These are phyloP conservation scores for Pseudopediastrum boryanum DNA, from an alignment of 139 green algal genomes.

Conservation along the genomic window DNA sequence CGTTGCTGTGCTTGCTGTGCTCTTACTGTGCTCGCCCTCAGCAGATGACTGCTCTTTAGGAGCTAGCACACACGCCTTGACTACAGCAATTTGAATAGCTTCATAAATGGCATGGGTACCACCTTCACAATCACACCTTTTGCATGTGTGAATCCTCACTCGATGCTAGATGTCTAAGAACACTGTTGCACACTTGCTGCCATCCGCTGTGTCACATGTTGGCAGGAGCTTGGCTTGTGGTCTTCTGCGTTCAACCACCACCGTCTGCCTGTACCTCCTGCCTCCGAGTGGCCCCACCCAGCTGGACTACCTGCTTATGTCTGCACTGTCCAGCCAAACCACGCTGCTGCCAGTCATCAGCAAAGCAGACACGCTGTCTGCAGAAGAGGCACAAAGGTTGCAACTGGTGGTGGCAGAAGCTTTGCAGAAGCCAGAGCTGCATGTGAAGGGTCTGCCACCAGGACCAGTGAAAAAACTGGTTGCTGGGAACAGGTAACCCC, in stretches of 20 bases:
- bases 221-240: background rate
- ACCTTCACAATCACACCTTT: background rate
- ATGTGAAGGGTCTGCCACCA: too few relatives aligned
- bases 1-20: too few relatives aligned
- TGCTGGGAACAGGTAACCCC: too few relatives aligned
- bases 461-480: too few relatives aligned
- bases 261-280: background rate
- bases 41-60: too few relatives aligned
- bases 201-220: too few relatives aligned
- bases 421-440: too few relatives aligned
- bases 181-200: background rate
- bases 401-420: too few relatives aligned
- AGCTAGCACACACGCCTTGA: too few relatives aligned
- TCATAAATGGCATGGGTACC: too few relatives aligned
- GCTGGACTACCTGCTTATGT: background rate
- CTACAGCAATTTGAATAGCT: too few relatives aligned
- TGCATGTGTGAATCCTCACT: background rate
- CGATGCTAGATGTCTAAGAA: background rate
- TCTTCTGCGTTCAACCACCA: background rate
- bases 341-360: background rate
- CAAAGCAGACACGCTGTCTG: slow-evolving; percentile 8
- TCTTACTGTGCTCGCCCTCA: too few relatives aligned
- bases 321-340: background rate
- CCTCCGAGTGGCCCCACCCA: background rate
- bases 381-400: background rate